phyloP scores from a whole-genome alignment of 129 eudicot species.

The Kitagawia praeruptora region DNA sequence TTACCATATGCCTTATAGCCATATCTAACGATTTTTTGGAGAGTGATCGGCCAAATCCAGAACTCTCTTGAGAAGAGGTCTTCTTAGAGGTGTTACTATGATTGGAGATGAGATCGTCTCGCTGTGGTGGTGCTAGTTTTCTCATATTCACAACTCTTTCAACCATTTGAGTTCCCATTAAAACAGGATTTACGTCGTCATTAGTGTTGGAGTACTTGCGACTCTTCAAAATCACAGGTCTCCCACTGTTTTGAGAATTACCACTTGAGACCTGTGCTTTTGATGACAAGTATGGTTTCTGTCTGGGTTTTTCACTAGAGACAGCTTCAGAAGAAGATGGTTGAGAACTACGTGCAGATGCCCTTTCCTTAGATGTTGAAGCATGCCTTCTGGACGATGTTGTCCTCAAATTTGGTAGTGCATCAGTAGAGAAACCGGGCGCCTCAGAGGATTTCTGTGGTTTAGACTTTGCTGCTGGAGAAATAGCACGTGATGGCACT shows the following conservation, averaged over 20 bases:
- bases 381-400: slow-evolving; percentile 43
- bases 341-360: slow-evolving; percentile 24
- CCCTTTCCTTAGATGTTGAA: slow-evolving; percentile 51
- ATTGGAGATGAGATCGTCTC: slow-evolving; percentile 31
- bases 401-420: slow-evolving; percentile 24
- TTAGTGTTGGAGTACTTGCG: slow-evolving; percentile 32
- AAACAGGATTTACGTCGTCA: slow-evolving; percentile 80
- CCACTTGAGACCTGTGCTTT: slow-evolving; percentile 38
- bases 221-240: slow-evolving; percentile 29
- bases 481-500: slow-evolving; percentile 33
- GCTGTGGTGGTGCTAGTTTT: slow-evolving; percentile 84
- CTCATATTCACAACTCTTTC: slow-evolving; percentile 93
- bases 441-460: slow-evolving; percentile 38
- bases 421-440: slow-evolving; percentile 23
- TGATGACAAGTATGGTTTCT: slow-evolving; percentile 53
- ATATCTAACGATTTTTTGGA: slow-evolving; percentile 80
- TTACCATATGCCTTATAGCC: slow-evolving; percentile 93
- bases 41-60: slow-evolving; percentile 85
- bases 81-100: slow-evolving; percentile 35
- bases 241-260: slow-evolving; percentile 20
- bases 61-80: slow-evolving; percentile 45
- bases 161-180: slow-evolving; percentile 90
- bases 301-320: slow-evolving; percentile 34
- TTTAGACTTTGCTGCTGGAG: slow-evolving; percentile 50
- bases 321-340: slow-evolving; percentile 21